phyloP scores from a whole-genome alignment of 2,329 filamentous ascomycete genomes.

The Clonostachys sp. region DNA sequence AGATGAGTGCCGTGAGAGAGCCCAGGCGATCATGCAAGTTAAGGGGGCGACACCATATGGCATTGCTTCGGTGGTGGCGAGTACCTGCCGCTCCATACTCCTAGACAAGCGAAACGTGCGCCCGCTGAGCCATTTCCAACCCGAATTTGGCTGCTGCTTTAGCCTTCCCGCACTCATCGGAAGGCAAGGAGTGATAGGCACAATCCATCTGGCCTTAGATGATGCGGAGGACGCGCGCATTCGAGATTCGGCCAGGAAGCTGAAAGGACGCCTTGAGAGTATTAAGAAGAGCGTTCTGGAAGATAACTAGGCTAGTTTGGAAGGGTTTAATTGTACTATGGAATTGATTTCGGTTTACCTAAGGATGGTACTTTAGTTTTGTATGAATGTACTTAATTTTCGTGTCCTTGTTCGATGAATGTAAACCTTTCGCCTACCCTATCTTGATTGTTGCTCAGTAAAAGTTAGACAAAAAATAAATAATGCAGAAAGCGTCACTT shows the following conservation, averaged over 20 bases:
- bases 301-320: too few relatives aligned
- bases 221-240: constrained; percentile 1
- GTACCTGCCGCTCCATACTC: constrained; percentile 44
- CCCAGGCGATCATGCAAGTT: constrained; percentile 37
- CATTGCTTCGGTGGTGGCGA: constrained; percentile 39
- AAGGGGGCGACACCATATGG: constrained; percentile 47
- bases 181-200: constrained; percentile 22
- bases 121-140: constrained; percentile 43
- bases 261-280: not conserved
- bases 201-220: constrained; percentile 1
- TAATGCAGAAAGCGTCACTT: too few relatives aligned
- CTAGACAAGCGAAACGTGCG: constrained; percentile 39
- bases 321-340: too few relatives aligned
- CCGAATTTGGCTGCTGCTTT: constrained; percentile 40
- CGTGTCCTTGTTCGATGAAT: too few relatives aligned
- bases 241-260: constrained; percentile 1
- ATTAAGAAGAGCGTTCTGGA: too few relatives aligned
- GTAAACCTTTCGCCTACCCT: too few relatives aligned
- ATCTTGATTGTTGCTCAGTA: too few relatives aligned
- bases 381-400: too few relatives aligned
- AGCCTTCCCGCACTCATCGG: constrained; percentile 44
- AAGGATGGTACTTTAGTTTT: too few relatives aligned
- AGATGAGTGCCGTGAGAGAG: constrained; percentile 35
- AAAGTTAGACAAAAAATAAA: too few relatives aligned
- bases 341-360: too few relatives aligned